phyloP scores from a whole-genome alignment of 2,329 filamentous ascomycete species.

The Ophiostoma perfectum region DNA sequence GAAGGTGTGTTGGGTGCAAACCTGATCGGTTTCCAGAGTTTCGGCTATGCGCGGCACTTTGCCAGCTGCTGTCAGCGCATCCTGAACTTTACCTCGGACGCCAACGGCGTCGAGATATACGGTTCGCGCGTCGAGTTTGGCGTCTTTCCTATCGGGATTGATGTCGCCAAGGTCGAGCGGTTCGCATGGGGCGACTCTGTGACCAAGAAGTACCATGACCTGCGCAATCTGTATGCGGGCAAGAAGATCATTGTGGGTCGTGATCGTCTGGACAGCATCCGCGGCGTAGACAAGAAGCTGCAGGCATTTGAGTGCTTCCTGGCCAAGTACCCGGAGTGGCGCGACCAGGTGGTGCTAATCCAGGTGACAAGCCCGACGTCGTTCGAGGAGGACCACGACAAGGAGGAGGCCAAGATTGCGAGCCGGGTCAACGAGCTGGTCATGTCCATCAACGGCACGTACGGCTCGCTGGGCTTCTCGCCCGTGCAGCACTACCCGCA shows the following conservation, averaged over 20 bases:
- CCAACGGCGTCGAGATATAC: conserved; percentile 79
- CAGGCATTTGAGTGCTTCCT: conserved; percentile 92
- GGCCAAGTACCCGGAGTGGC: conserved; percentile 85
- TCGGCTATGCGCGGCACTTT: conserved; percentile 92
- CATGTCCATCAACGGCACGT: conserved; percentile 83
- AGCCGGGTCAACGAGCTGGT: conserved; percentile 88
- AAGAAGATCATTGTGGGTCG: conserved; percentile 94
- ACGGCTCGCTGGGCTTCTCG: conserved; percentile 80
- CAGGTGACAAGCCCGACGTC: conserved; percentile 88
- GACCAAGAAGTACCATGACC: conserved; percentile 65
- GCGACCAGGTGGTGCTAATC: conserved; percentile 84
- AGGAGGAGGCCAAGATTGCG: conserved; percentile 72
- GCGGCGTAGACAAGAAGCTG: conserved; percentile 91
- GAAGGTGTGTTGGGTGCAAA: conserved; percentile 88
- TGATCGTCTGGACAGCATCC: conserved; percentile 86
- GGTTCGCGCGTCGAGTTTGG: conserved; percentile 85
- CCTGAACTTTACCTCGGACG: conserved; percentile 82
- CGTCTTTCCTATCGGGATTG: conserved; percentile 91
- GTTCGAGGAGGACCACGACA: conserved; percentile 71
- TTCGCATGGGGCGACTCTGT: conserved; percentile 66
- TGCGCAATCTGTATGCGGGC: conserved; percentile 73
- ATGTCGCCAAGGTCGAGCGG: conserved; percentile 71
- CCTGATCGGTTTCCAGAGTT: conserved; percentile 91
- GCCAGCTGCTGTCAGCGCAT: conserved; percentile 89
- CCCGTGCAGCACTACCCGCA: conserved; percentile 94